These are phyloP conservation scores for Ophiostoma australiae DNA, from an alignment of 2,329 filamentous ascomycete species.

Conservation along the genomic window DNA sequence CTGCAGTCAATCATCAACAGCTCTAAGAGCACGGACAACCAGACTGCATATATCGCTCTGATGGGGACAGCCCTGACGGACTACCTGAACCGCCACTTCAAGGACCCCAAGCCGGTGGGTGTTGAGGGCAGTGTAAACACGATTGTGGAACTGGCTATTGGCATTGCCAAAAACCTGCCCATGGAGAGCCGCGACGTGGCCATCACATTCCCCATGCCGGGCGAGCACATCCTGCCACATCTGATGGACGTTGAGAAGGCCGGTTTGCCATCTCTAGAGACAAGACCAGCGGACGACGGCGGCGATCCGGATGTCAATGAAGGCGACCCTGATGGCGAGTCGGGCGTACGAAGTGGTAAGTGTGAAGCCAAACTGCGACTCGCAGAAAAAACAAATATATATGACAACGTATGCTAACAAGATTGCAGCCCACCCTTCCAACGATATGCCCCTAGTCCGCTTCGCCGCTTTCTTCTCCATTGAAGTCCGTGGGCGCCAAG, in stretches of 20 bases:
- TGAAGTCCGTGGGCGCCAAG: slow-evolving; percentile 70
- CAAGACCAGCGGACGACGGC: slow-evolving; percentile 36
- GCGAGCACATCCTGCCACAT: slow-evolving; percentile 61
- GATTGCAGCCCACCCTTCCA: slow-evolving; percentile 34
- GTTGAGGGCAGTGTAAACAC: slow-evolving; percentile 85
- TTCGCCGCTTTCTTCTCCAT: slow-evolving; percentile 71
- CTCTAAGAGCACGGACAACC: slow-evolving; percentile 60
- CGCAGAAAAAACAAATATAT: not conserved
- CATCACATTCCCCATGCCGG: slow-evolving; percentile 79
- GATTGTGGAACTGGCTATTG: slow-evolving; percentile 87
- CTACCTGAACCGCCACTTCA: slow-evolving; percentile 67
- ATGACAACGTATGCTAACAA: not conserved
- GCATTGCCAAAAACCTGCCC: slow-evolving; percentile 79
- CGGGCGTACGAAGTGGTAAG: slow-evolving; percentile 28
- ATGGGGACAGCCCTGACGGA: slow-evolving; percentile 64
- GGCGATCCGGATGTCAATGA: slow-evolving; percentile 38
- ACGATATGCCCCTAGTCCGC: slow-evolving; percentile 56
- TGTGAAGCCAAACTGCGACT: not conserved
- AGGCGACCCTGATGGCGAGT: slow-evolving; percentile 36
- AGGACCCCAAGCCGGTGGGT: slow-evolving; percentile 70
- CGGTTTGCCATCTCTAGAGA: slow-evolving; percentile 57
- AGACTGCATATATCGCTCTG: slow-evolving; percentile 62
- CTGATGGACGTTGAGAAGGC: slow-evolving; percentile 85
- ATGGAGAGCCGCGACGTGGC: slow-evolving; percentile 86
- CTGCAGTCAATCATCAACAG: slow-evolving; percentile 65